Base-by-base conservation (phyloP, 108 stramenopile species). In the Skeletonema potamos region DNA sequence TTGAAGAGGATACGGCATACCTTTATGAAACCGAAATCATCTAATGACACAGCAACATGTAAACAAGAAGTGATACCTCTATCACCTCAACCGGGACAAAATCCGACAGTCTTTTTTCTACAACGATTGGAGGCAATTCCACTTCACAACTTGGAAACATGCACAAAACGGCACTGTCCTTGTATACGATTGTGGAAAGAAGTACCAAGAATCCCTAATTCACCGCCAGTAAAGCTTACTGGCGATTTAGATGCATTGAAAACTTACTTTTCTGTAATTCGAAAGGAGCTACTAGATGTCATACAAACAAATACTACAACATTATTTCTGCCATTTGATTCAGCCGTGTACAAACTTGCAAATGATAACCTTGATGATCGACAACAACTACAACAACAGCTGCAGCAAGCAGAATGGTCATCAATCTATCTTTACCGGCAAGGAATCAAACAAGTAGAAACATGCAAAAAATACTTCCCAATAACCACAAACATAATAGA, bases 31-130 rank as follows among this genome's bases (percentile, higher is more conserved):
- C 32, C 10, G 12, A 30, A 54, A 6, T 30, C 27, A 41, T 48
- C 32, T 4, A 13, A 37, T 6, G 62, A 5, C 39, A 36, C 33
- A 48, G 13, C 36, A 5, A 3, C 44, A 28, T 29, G 20, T 1
- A 27, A 64, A 11, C 13, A 36, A 18, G 1, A 33, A 17, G 51
- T 54, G 15, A 37, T 22, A 61, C 48, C 44, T 32, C 57, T 71
- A 24, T 79, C 71, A 27, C 78, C 72, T 13, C 79, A 73, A 60
- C 33, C 12, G 34, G 72, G 68, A 44, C 79, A 81, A 62, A 26
- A 48, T 39, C 79, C 79, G 0, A 81, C 79, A 0, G 79, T 81
- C 27, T 81, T 81, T 36, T 65, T 81, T 6, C 68, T 81, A 6
- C 72, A 68, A 0, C 54, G 57, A 43, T 55, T 81, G n/a, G 72